These are phyloP conservation scores for Staphylotrichum tortipilum DNA, from an alignment of 495 filamentous ascomycete genomes.

Conservation along the genomic window DNA sequence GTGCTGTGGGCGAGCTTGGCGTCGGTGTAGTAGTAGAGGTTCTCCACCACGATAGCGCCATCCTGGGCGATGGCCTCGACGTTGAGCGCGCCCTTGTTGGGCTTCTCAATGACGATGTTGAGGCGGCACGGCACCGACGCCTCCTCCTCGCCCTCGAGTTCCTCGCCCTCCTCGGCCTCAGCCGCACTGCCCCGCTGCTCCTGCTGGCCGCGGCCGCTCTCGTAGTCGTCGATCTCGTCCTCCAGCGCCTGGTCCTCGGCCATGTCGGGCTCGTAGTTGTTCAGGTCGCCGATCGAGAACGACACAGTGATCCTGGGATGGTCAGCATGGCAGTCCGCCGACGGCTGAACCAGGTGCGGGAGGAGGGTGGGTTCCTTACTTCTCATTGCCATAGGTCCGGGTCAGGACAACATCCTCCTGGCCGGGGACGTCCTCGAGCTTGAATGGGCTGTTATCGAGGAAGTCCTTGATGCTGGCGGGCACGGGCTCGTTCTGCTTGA, in stretches of 20 bases:
- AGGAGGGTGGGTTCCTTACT: slow-evolving; percentile 55
- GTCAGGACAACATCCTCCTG: slow-evolving; percentile 80
- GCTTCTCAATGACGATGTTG: slow-evolving; percentile 80
- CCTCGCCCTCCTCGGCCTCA: slow-evolving; percentile 39
- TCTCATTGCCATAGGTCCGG: slow-evolving; percentile 79
- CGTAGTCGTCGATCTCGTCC: slow-evolving; percentile 49
- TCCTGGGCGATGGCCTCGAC: slow-evolving; percentile 84
- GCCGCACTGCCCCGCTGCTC: slow-evolving; percentile 33
- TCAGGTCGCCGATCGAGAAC: slow-evolving; percentile 89
- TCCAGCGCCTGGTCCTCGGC: slow-evolving; percentile 57
- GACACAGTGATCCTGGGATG: slow-evolving; percentile 70
- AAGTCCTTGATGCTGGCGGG: slow-evolving; percentile 62
- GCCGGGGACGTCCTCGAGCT: slow-evolving; percentile 70
- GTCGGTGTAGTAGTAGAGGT: slow-evolving; percentile 78
- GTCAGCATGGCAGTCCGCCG: slow-evolving; percentile 10
- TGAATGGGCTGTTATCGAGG: slow-evolving; percentile 58
- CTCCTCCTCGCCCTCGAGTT: slow-evolving; percentile 41
- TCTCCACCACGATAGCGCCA: slow-evolving; percentile 80
- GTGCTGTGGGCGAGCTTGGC: slow-evolving; percentile 55
- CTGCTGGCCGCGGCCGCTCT: slow-evolving; percentile 21
- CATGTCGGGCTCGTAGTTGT: slow-evolving; percentile 51
- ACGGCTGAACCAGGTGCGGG: too few relatives aligned
- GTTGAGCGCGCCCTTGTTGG: slow-evolving; percentile 65
- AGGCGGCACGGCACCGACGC: slow-evolving; percentile 71
- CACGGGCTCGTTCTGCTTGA: slow-evolving; percentile 49